phyloP scores from a whole-genome alignment of 2,329 filamentous ascomycete species.

The Epichloe gansuensis region DNA sequence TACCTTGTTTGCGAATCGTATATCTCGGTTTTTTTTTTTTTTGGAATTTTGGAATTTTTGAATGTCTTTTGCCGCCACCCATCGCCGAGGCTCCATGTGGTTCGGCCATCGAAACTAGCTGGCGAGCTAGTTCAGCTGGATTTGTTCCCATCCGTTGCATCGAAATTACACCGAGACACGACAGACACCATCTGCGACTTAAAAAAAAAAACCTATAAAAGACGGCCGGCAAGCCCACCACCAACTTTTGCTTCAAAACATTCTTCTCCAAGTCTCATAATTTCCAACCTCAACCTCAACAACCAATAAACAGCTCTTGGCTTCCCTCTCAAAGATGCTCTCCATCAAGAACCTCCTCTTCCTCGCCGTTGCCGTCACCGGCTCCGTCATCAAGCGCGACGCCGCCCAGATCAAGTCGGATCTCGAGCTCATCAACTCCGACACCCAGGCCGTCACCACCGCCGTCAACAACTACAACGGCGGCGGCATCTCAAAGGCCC shows the following conservation, averaged over 20 bases:
- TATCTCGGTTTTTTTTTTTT: background rate
- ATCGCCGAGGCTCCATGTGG: slow-evolving; percentile 3
- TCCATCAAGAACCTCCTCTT: slow-evolving; percentile 6
- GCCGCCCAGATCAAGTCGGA: background rate
- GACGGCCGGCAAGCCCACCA: background rate
- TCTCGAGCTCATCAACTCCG: background rate
- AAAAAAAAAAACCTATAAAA: background rate
- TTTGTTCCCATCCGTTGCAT: background rate
- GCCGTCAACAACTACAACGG: slow-evolving; percentile 1
- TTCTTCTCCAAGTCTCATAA: background rate
- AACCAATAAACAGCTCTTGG: background rate
- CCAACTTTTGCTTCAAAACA: background rate
- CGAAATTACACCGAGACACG: background rate
- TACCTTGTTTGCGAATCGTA: no score
- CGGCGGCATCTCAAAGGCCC: background rate
- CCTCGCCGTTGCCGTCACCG: slow-evolving; percentile 2
- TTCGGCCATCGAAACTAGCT: background rate
- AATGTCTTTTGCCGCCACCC: background rate
- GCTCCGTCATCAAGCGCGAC: slow-evolving; percentile 5
- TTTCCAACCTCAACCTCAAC: background rate
- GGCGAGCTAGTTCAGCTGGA: no score
- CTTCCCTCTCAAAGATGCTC: background rate
- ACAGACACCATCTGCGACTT: background rate
- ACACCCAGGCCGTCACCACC: background rate
- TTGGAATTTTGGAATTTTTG: background rate